Evolutionary conservation across 1,284 basidiomycete species (phyloP).

Genomic region (Cryptococcus amylolentus): DNA sequence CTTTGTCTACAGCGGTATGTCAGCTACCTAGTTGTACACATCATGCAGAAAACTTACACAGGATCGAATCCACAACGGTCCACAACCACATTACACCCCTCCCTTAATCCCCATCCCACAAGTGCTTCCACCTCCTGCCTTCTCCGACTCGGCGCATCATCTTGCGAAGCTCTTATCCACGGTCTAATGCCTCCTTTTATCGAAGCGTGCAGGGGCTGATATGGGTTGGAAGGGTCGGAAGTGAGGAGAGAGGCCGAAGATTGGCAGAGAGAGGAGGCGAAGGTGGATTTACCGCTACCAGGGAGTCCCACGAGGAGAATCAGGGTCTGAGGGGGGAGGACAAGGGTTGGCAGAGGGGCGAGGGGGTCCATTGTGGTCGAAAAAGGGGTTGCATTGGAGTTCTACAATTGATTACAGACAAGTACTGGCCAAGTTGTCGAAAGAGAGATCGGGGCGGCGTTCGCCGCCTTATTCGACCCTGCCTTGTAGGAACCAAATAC

Average conservation of each 20-base stretch:
- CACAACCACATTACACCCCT: conserved; percentile 43
- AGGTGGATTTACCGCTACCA: conserved; percentile 45
- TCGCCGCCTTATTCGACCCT: no score
- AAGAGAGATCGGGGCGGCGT: no score
- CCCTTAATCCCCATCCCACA: conserved; percentile 26
- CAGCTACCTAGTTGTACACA: not conserved
- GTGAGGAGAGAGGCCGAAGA: not conserved
- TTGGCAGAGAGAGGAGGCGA: conserved; percentile 16
- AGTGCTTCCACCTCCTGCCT: conserved; percentile 43
- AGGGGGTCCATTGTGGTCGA: not conserved
- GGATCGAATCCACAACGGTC: conserved; percentile 47
- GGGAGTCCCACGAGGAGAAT: conserved; percentile 46
- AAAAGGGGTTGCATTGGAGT: no score
- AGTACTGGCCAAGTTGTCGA: no score
- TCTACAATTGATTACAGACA: no score
- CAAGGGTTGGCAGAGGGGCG: not conserved
- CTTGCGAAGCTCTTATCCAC: conserved; percentile 48
- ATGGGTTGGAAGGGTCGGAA: not conserved
- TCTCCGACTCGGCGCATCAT: conserved; percentile 38
- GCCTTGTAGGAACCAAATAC: no score
- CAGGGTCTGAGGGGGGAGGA: conserved; percentile 27
- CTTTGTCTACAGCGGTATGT: conserved; percentile 33
- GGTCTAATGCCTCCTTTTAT: not conserved
- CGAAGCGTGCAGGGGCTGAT: not conserved
- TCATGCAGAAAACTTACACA: conserved; percentile 27